Base-by-base conservation (phyloP, 148 eudicot species). In the Hydrangea macrophylla region DNA sequence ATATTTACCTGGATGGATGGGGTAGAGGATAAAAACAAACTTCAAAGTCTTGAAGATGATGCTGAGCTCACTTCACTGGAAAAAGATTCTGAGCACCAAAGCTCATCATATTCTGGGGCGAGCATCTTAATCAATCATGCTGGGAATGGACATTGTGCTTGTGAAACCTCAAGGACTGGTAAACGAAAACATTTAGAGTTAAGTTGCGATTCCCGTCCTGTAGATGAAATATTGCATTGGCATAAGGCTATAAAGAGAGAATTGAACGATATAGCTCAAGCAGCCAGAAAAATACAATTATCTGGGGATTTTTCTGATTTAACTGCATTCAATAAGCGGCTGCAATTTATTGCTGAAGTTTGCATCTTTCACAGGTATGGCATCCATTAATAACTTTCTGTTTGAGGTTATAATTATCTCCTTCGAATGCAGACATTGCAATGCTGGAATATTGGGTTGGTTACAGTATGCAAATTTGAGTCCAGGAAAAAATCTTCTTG, bases 1-100 rank as follows among this genome's bases (percentile, higher is more conserved):
- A 83, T 94, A 65, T 90, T 94, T 50, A 84, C 84, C 76, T 94
- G 98, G 98, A 88, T 94, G 92, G 98, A 88, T 78, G 98, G 97
- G 33, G 73, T 68, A 23, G 80, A 77, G 72, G 23, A 68, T 31
- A 67, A 69, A 55, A 75, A 76, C 66, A 59, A 65, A 35, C 77
- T 58, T 40, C 70, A 56, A 70, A 81, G 48, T 60, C 69, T 55
- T 70, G 88, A 76, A 71, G 86, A 83, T 68, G 72, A 72, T 80
- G 68, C 82, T 55, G 71, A 69, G 62, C 65, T n/a, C n/a, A n/a
- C n/a, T n/a, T n/a, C n/a, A n/a, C n/a, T n/a, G n/a, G n/a, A n/a
- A n/a, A n/a, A n/a, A n/a, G n/a, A n/a, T 80, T 70, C 82, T 55
- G 71, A 69, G 62, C 65, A 57, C 42, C 73, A 44, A 22, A 62